These are phyloP conservation scores for Tricholomella constricta DNA, from an alignment of 768 basidiomycete genomes.

Conservation along the genomic window DNA sequence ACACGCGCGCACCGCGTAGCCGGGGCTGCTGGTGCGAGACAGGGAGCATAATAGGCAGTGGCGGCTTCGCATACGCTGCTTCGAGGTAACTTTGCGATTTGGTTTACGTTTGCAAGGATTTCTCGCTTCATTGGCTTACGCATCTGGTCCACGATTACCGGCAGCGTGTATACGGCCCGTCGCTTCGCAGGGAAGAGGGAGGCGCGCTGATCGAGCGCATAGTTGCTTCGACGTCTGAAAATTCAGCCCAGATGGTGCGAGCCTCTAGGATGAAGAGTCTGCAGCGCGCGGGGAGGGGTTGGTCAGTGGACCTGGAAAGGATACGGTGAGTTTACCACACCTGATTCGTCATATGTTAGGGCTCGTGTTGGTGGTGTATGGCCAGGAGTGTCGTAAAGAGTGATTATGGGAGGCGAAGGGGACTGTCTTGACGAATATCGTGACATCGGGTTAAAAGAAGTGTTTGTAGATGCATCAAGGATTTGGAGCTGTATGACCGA, in stretches of 20 bases:
- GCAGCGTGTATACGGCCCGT: slow-evolving; percentile 69
- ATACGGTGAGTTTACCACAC: slow-evolving; percentile 35
- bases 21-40: slow-evolving; percentile 64
- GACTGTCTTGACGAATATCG: slow-evolving; percentile 18
- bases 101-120: slow-evolving; percentile 58
- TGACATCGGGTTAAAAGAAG: slow-evolving; percentile 14
- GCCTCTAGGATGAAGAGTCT: slow-evolving; percentile 73
- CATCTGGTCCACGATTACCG: slow-evolving; percentile 65
- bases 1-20: slow-evolving; percentile 57
- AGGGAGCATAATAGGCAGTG: slow-evolving; percentile 74
- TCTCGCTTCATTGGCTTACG: slow-evolving; percentile 45
- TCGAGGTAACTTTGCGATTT: slow-evolving; percentile 77
- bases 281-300: background rate
- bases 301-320: background rate
- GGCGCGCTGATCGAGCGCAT: slow-evolving; percentile 60
- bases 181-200: slow-evolving; percentile 51
- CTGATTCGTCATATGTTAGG: slow-evolving; percentile 73
- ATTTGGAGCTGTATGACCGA: background rate
- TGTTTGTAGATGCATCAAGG: background rate
- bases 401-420: slow-evolving; percentile 48
- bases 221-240: slow-evolving; percentile 65
- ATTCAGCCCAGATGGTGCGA: slow-evolving; percentile 72
- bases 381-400: slow-evolving; percentile 68
- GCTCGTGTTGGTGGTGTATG: slow-evolving; percentile 69
- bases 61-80: slow-evolving; percentile 58